Percentiles rank a stretch among this genome's conserved stretches.
Conservation (phyloP, 2,329 filamentous ascomycete genomes). For the Aureobasidium sp. region DNA sequence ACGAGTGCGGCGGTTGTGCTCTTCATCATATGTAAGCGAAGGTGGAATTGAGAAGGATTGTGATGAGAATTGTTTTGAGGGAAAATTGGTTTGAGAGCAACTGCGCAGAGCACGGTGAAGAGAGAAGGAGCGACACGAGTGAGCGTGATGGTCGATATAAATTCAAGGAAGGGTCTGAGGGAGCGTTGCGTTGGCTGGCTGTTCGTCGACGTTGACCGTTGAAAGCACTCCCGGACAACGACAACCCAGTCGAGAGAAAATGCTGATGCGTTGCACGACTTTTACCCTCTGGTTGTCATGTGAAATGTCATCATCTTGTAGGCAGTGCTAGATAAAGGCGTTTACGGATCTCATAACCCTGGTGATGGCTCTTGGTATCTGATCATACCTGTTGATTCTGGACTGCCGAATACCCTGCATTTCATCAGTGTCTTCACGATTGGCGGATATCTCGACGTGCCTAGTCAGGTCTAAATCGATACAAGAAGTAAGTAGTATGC, state of each 20-base stretch:
- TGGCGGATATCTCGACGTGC: neutral
- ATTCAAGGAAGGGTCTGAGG: neutral
- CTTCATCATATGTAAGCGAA: conserved; percentile 2
- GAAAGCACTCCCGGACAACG: neutral
- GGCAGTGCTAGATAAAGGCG: neutral
- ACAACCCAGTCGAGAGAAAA: neutral
- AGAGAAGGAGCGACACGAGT: neutral
- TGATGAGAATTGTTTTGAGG: neutral
- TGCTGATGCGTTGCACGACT: neutral
- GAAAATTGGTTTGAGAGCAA: neutral
- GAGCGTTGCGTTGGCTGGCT: conserved; percentile 5
- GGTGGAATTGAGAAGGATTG: neutral
- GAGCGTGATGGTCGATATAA: conserved; percentile 2
- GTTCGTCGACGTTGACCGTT: conserved; percentile 6
- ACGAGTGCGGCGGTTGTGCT: neutral
- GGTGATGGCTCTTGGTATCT: neutral
- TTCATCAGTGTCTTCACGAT: neutral
- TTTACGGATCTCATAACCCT: neutral
- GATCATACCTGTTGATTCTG: neutral
- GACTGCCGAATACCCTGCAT: neutral
- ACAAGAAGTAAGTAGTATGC: neutral
- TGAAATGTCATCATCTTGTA: neutral
- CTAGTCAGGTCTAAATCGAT: neutral
- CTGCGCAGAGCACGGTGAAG: neutral
- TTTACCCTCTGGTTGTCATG: neutral